phyloP scores from a whole-genome alignment of 495 filamentous ascomycete species.

The Glarea lozoyensis region DNA sequence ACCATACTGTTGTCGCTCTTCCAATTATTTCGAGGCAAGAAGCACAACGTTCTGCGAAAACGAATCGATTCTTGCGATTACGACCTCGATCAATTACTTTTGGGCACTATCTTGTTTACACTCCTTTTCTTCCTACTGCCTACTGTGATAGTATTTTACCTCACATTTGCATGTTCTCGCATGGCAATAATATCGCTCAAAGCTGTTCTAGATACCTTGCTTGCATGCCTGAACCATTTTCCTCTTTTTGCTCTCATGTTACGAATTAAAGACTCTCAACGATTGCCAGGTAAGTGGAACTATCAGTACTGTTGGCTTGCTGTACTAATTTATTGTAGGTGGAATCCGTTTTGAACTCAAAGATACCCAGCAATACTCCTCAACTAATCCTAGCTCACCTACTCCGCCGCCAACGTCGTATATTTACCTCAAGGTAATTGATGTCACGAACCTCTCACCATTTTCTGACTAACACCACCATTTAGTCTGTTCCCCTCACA shows the following conservation, averaged over 20 bases:
- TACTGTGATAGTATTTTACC: conserved; percentile 91
- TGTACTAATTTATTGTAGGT: conserved; percentile 34
- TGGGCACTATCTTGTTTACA: conserved; percentile 95
- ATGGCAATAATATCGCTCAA: conserved; percentile 94
- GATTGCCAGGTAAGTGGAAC: conserved; percentile 63
- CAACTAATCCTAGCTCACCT: conserved; percentile 18
- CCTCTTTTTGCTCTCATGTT: conserved; percentile 97
- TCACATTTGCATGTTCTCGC: conserved; percentile 88
- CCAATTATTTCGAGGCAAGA: conserved; percentile 96
- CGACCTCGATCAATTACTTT: conserved; percentile 91
- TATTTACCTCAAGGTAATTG: conserved; percentile 65
- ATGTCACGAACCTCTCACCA: neutral
- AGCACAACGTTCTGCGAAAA: conserved; percentile 92
- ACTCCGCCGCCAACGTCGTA: conserved; percentile 52
- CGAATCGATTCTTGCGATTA: conserved; percentile 99
- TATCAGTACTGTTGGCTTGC: neutral
- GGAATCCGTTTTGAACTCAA: conserved; percentile 87
- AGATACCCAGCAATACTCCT: conserved; percentile 46
- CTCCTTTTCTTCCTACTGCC: conserved; percentile 91
- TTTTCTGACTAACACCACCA: neutral
- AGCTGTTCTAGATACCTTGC: conserved; percentile 76
- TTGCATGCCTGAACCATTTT: conserved; percentile 96
- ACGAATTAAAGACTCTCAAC: conserved; percentile 81
- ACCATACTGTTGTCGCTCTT: conserved; percentile 94
- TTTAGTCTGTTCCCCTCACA: conserved; percentile 78